These are phyloP conservation scores for Zoysia pacifica DNA, from an alignment of 176 grass and related monocot species.

Conservation along the genomic window DNA sequence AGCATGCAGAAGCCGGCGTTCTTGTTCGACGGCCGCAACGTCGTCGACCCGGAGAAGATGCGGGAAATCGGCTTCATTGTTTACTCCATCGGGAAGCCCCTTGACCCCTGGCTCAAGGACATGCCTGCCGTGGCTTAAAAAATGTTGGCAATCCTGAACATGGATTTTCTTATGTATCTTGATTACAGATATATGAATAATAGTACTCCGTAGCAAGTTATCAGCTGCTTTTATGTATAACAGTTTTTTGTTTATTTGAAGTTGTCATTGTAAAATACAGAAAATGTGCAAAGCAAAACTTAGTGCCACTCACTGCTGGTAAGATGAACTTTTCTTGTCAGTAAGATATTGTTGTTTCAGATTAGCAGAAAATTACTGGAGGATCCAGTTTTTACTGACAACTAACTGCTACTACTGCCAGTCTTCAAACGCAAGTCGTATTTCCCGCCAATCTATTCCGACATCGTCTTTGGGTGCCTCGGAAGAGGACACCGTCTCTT, in stretches of 20 bases:
- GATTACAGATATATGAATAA: constrained; percentile 33
- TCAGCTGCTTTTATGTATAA: background rate
- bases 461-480: background rate
- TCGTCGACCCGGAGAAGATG: constrained; percentile 51
- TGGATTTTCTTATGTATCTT: constrained; percentile 6
- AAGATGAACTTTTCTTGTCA: background rate
- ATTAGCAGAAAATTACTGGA: background rate
- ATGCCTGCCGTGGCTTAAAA: constrained; percentile 62
- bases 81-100: constrained; percentile 66
- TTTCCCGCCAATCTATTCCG: background rate
- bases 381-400: background rate
- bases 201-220: constrained; percentile 6
- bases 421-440: background rate
- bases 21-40: constrained; percentile 62
- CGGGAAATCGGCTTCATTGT: constrained; percentile 61
- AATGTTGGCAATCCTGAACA: constrained; percentile 5
- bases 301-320: background rate
- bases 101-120: constrained; percentile 69
- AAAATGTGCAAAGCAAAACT: background rate
- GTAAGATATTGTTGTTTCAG: background rate
- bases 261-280: background rate
- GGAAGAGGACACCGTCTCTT: constrained; percentile 35
- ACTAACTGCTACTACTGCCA: background rate
- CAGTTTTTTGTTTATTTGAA: background rate
- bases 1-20: constrained; percentile 69